These are phyloP conservation scores for Micromonas pusilla DNA, from an alignment of 139 green algal species.

Conservation along the genomic window DNA sequence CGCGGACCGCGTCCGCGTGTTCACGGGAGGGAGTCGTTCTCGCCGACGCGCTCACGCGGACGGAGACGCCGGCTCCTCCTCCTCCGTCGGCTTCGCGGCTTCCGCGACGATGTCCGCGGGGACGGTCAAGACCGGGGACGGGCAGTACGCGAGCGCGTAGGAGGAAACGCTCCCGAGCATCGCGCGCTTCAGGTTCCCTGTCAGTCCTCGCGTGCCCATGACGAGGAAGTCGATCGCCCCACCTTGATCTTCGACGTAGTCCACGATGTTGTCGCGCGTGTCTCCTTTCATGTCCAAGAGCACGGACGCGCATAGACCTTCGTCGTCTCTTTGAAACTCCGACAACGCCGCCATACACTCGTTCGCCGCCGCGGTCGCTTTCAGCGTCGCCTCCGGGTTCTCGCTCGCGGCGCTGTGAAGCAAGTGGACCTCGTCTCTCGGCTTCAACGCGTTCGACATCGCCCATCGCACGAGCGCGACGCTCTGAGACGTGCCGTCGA, in stretches of 20 bases:
- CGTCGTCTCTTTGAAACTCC: background rate
- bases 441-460: background rate
- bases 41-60: too few species aligned
- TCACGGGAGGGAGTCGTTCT: too few species aligned
- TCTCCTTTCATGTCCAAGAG: background rate
- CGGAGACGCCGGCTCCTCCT: too few species aligned
- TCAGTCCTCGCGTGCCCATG: background rate
- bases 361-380: background rate
- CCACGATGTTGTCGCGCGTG: background rate
- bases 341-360: background rate
- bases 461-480: background rate
- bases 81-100: too few species aligned
- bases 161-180: background rate
- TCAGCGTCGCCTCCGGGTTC: background rate
- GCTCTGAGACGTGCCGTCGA: background rate
- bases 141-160: background rate
- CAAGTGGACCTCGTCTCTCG: background rate
- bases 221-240: background rate
- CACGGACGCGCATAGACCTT: background rate
- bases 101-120: background rate
- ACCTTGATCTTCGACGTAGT: background rate
- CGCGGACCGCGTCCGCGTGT: too few species aligned
- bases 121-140: background rate
- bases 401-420: background rate
- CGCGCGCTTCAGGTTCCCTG: background rate